These are phyloP conservation scores for Picea mariana DNA, from an alignment of 83 land plant genomes.

Conservation along the genomic window DNA sequence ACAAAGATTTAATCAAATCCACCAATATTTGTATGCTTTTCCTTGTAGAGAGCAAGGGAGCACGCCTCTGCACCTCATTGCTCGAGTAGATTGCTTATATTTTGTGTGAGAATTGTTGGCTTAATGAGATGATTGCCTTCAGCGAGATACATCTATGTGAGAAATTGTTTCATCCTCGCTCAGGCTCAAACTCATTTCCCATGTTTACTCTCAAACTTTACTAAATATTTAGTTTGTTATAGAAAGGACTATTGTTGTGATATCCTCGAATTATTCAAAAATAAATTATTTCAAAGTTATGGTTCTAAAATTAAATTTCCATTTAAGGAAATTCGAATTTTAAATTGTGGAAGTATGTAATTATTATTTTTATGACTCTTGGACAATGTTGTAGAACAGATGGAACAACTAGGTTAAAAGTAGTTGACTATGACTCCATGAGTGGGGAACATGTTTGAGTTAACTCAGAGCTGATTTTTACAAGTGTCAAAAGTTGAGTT, in stretches of 20 bases:
- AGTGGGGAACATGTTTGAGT: too few relatives aligned
- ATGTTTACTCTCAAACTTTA: background rate
- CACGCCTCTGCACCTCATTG: constrained; percentile 82
- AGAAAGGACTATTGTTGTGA: background rate
- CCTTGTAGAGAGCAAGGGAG: constrained; percentile 60
- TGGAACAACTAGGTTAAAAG: too few relatives aligned
- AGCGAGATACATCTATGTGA: constrained; percentile 64
- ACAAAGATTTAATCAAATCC: background rate
- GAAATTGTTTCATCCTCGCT: background rate
- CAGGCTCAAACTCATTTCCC: background rate
- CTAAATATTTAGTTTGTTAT: background rate
- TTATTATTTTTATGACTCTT: too few relatives aligned
- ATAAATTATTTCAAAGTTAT: too few relatives aligned
- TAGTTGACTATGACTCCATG: too few relatives aligned
- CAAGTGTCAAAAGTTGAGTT: too few relatives aligned
- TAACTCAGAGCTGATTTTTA: too few relatives aligned
- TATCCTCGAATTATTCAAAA: too few relatives aligned
- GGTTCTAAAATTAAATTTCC: too few relatives aligned
- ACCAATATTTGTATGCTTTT: background rate
- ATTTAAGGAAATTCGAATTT: too few relatives aligned
- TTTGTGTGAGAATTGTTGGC: constrained; percentile 71
- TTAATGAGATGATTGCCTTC: constrained; percentile 84
- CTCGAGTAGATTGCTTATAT: constrained; percentile 64
- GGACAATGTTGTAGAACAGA: too few relatives aligned
- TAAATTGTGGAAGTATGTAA: too few relatives aligned